Evolutionary conservation across 768 basidiomycete genomes (phyloP).

Genomic region (Albatrellus ellisii): DNA sequence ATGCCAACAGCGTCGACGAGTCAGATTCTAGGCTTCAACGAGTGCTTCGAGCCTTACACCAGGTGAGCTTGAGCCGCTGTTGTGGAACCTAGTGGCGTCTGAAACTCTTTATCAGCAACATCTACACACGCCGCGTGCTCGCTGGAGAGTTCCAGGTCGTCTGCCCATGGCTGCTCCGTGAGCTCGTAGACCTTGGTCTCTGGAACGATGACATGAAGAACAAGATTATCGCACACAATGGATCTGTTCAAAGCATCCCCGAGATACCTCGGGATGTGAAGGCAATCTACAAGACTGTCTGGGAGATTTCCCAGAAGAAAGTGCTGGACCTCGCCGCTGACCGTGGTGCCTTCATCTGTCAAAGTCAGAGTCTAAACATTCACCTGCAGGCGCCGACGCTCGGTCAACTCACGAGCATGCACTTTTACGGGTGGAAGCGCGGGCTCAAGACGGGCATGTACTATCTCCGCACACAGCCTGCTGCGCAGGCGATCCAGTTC

Average conservation of each 20-base stretch:
- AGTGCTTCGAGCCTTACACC: slow-evolving; percentile 98
- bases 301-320: slow-evolving; percentile 99
- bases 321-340: slow-evolving; percentile 98
- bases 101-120: slow-evolving; percentile 47
- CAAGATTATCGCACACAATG: slow-evolving; percentile 95
- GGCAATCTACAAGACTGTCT: slow-evolving; percentile 99
- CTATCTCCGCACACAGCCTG: slow-evolving; percentile 90
- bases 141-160: slow-evolving; percentile 99
- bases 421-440: slow-evolving; percentile 99
- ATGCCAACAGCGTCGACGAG: slow-evolving; percentile 99
- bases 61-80: slow-evolving; percentile 32
- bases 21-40: slow-evolving; percentile 96
- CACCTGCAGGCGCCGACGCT: slow-evolving; percentile 82
- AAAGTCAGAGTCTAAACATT: slow-evolving; percentile 89
- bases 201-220: slow-evolving; percentile 99
- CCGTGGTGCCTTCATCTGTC: slow-evolving; percentile 96
- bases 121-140: slow-evolving; percentile 97
- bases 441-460: slow-evolving; percentile 99
- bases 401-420: slow-evolving; percentile 91
- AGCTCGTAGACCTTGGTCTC: slow-evolving; percentile 86
- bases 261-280: slow-evolving; percentile 84
- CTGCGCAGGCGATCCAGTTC: slow-evolving; percentile 95
- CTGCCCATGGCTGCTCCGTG: slow-evolving; percentile 97
- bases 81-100: neutral
- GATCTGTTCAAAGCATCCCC: slow-evolving; percentile 78